Conservation (phyloP, 2,329 filamentous ascomycete species). For the Colletotrichum sp. region DNA sequence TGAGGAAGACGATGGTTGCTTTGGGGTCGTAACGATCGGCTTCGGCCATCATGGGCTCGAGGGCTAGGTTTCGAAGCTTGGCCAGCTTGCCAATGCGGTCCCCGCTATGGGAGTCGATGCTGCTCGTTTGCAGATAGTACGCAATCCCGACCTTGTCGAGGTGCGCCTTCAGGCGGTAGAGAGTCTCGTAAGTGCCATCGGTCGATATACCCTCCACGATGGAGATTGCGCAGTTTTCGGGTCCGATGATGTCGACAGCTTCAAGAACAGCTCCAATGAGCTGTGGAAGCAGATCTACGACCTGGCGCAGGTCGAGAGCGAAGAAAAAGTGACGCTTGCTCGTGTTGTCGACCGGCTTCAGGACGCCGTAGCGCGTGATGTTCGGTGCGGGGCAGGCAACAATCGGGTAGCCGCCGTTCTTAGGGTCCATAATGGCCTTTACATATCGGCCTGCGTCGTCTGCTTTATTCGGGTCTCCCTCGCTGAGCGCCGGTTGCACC, state of each 20-base stretch:
- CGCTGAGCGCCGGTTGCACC: slow-evolving; percentile 2
- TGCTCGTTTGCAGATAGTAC: slow-evolving; percentile 48
- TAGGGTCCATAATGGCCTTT: slow-evolving; percentile 40
- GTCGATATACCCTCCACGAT: slow-evolving; percentile 61
- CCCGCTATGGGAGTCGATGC: slow-evolving; percentile 45
- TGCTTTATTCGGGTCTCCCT: slow-evolving; percentile 1
- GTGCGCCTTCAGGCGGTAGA: slow-evolving; percentile 45
- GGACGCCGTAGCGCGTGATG: slow-evolving; percentile 7
- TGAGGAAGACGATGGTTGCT: slow-evolving; percentile 56
- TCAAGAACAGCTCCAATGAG: slow-evolving; percentile 58
- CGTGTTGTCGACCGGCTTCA: background rate
- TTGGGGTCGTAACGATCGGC: slow-evolving; percentile 21
- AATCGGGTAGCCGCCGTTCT: slow-evolving; percentile 25
- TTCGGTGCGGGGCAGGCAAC: slow-evolving; percentile 32
- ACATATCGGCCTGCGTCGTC: slow-evolving; percentile 34
- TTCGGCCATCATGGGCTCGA: slow-evolving; percentile 48
- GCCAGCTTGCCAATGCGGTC: slow-evolving; percentile 54
- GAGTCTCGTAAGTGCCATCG: slow-evolving; percentile 58
- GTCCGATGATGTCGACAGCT: slow-evolving; percentile 53
- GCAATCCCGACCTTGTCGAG: slow-evolving; percentile 41
- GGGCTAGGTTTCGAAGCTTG: slow-evolving; percentile 56
- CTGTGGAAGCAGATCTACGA: slow-evolving; percentile 49
- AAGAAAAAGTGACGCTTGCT: slow-evolving; percentile 49
- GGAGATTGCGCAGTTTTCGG: slow-evolving; percentile 55
- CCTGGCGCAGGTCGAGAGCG: slow-evolving; percentile 55